These are phyloP conservation scores for Ophiostoma sp. DNA, from an alignment of 2,329 filamentous ascomycete species.

Conservation along the genomic window DNA sequence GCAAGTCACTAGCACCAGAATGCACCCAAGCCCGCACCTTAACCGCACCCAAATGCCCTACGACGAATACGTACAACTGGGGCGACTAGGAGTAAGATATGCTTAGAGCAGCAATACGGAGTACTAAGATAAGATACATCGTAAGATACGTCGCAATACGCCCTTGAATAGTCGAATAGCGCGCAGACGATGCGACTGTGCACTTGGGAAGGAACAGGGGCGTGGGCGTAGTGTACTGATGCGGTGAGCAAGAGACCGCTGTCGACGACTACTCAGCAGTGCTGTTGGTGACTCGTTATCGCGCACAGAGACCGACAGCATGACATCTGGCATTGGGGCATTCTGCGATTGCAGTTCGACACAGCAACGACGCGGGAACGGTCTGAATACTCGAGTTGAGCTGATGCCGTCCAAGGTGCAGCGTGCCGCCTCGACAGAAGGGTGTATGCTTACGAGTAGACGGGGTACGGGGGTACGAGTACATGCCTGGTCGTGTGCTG, in stretches of 20 bases:
- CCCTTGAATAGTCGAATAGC: neutral
- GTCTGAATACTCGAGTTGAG: no score
- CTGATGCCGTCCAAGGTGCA: no score
- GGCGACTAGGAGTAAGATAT: no score
- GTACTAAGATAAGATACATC: no score
- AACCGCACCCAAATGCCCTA: neutral
- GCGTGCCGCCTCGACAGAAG: neutral
- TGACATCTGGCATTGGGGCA: no score
- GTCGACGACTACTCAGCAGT: neutral
- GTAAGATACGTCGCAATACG: neutral
- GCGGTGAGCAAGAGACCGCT: conserved; percentile 15
- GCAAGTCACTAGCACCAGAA: neutral
- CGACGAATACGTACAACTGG: neutral
- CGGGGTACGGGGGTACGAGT: neutral
- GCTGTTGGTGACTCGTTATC: neutral
- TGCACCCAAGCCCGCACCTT: neutral
- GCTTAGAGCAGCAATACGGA: no score
- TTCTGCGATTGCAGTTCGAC: no score
- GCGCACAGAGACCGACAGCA: no score
- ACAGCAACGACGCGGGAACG: no score
- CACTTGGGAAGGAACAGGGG: conserved; percentile 6
- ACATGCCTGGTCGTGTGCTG: conserved; percentile 1
- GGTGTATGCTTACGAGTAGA: neutral
- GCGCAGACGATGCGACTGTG: neutral
- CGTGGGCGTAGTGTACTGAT: conserved; percentile 15